Base-by-base conservation (phyloP, 441 rosid species). In the Geranium incanum region DNA sequence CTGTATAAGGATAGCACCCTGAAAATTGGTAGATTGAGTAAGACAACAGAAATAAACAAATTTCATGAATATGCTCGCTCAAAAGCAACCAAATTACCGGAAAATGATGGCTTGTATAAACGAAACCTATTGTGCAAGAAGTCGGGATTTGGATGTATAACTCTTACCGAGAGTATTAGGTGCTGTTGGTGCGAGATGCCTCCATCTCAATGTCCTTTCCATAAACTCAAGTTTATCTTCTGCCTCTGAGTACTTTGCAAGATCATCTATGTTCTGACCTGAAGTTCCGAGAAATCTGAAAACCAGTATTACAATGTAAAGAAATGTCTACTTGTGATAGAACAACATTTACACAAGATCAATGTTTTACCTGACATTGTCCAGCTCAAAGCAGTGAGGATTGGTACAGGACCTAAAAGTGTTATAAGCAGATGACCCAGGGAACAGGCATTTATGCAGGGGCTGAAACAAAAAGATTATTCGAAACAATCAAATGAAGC, bases 231-330 rank as follows among this genome's bases (percentile, higher is more conserved):
- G 89, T 75, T 73, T 83, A 81, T 89, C 82, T 45, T 84, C 74
- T 60, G 91, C 99, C 77, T 88, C 91, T 3, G 98, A 90, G 78
- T 92, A 92, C 84, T 92, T 92, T 60, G 81, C 81, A 71, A 95
- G 93, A 82, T 92, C 99, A 74, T 89, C 91, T 38, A 95, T 86
- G 68, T 92, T 95, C 81, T 95, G 98, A 78, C 99, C 99, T 18
- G 99, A 95, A 37, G 99, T 95, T 83, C 99, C 97, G 73, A 95
- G 97, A 84, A 95, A 90, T 78, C 98, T 95, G 76, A 36, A 79
- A 78, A 71, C 64, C 36, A 71, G 16, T 66, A 68, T 38, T 16
- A 66, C 60, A 37, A 18, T 68, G 70, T 71, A 63, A 33, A 43
- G 67, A 75, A 67, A 43, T 36, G 73, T 73, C 57, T 18, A 55